A percentile compares a stretch with the other conserved stretches of the same genome.
phyloP scores from a whole-genome alignment of 768 basidiomycete species.

The Strobilomyces echinocephalus region DNA sequence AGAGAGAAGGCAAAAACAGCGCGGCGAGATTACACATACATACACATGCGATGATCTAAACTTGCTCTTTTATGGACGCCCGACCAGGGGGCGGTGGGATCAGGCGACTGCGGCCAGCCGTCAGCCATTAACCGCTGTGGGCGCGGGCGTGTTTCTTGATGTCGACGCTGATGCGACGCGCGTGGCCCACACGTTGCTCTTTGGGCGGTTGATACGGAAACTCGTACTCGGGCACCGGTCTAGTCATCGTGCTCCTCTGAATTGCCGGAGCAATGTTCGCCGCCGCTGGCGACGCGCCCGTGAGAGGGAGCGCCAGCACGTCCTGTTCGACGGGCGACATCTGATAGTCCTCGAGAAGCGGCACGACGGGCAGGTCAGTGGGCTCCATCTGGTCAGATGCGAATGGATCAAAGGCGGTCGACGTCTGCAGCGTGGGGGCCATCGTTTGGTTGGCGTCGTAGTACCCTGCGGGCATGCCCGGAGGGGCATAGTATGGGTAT shows the following conservation, averaged over 20 bases:
- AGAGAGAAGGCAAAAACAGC: too few species aligned
- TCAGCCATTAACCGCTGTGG: conserved; percentile 4
- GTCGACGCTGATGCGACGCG: conserved; percentile 37
- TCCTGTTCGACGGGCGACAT: conserved; percentile 1
- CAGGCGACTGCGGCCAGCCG: not conserved
- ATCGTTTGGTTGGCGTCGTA: conserved; percentile 1
- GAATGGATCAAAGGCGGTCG: conserved; percentile 19
- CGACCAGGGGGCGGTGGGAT: not conserved
- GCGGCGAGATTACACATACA: not conserved
- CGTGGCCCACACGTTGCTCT: conserved; percentile 34
- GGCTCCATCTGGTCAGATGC: conserved; percentile 12
- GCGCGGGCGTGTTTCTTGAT: conserved; percentile 26
- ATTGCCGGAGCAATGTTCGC: not conserved
- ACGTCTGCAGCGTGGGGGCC: not conserved
- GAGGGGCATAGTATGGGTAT: conserved; percentile 12
- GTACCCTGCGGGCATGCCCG: not conserved
- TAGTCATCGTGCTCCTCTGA: not conserved
- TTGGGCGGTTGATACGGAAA: conserved; percentile 33
- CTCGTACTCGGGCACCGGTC: conserved; percentile 6
- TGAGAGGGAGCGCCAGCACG: not conserved
- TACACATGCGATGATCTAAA: not conserved
- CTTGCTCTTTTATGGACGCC: not conserved
- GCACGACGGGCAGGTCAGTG: conserved; percentile 11
- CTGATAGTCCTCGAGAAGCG: conserved; percentile 6
- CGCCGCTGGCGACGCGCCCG: not conserved